Percentiles rank a stretch among this genome's conserved stretches.
These are phyloP conservation scores for Trichoderma atroviride DNA, from an alignment of 2,329 filamentous ascomycete species.

Conservation along the genomic window DNA sequence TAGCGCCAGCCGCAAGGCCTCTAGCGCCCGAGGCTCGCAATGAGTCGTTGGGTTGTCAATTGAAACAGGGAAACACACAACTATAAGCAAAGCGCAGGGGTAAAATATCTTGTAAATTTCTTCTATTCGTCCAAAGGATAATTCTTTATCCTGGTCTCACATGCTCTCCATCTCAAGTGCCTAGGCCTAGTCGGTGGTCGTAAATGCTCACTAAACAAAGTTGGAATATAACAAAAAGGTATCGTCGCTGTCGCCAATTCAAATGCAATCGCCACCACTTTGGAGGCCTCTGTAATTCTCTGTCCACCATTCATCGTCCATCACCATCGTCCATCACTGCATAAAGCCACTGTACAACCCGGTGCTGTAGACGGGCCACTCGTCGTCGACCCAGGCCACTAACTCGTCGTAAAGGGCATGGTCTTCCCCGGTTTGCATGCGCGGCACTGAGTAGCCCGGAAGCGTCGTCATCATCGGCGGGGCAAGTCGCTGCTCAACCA, in stretches of 20 bases:
- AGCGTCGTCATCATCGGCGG: conserved; percentile 34
- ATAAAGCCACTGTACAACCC: conserved; percentile 30
- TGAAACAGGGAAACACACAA: neutral
- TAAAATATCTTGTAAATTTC: neutral
- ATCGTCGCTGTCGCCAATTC: neutral
- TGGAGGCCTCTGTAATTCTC: too few species aligned
- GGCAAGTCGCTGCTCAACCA: conserved; percentile 30
- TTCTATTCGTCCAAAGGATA: neutral
- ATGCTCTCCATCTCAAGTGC: neutral
- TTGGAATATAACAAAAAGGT: neutral
- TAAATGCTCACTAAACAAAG: neutral
- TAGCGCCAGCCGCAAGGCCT: neutral
- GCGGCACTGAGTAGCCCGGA: conserved; percentile 33
- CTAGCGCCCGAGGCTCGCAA: neutral
- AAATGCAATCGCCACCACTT: neutral
- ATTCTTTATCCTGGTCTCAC: neutral
- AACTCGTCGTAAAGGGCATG: conserved; percentile 42
- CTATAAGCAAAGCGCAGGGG: neutral
- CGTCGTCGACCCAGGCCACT: conserved; percentile 44
- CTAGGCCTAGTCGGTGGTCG: neutral
- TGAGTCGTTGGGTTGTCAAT: neutral
- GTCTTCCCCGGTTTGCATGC: conserved; percentile 37
- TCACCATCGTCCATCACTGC: conserved; percentile 3
- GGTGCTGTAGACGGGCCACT: conserved; percentile 39
- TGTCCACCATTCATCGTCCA: neutral